Evolutionary conservation across 768 basidiomycete species (phyloP).

Genomic region (Termitomyces sp.): DNA sequence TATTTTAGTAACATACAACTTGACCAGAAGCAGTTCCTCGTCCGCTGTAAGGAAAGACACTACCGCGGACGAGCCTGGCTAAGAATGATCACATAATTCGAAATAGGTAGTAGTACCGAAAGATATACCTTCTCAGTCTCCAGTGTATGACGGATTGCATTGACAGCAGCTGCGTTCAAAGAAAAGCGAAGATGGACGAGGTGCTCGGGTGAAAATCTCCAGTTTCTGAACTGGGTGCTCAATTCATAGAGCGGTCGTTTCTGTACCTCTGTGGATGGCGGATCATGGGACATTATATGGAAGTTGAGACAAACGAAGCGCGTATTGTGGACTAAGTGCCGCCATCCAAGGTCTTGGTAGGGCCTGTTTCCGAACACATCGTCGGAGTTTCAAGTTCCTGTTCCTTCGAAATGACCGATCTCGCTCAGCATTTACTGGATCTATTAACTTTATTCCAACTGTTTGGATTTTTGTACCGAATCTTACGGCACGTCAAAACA

Average conservation of each 20-base stretch:
- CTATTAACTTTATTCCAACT: no score
- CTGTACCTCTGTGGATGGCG: not conserved
- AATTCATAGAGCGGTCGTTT: conserved; percentile 61
- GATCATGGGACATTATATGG: conserved; percentile 5
- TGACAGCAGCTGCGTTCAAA: conserved; percentile 73
- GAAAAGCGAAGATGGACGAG: conserved; percentile 55
- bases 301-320: not conserved
- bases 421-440: no score
- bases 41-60: conserved; percentile 72
- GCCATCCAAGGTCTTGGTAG: no score
- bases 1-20: conserved; percentile 85
- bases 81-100: conserved; percentile 17
- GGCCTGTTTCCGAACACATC: no score
- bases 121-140: conserved; percentile 70
- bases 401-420: no score
- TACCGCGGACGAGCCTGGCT: conserved; percentile 70
- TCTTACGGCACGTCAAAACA: no score
- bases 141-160: conserved; percentile 70
- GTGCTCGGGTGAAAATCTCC: conserved; percentile 77
- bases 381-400: no score
- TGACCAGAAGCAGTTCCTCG: conserved; percentile 87
- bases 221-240: conserved; percentile 80
- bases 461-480: no score
- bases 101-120: conserved; percentile 8
- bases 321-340: not conserved